These are phyloP conservation scores for Tylopilus subfusipes DNA, from an alignment of 768 basidiomycete species.

Conservation along the genomic window DNA sequence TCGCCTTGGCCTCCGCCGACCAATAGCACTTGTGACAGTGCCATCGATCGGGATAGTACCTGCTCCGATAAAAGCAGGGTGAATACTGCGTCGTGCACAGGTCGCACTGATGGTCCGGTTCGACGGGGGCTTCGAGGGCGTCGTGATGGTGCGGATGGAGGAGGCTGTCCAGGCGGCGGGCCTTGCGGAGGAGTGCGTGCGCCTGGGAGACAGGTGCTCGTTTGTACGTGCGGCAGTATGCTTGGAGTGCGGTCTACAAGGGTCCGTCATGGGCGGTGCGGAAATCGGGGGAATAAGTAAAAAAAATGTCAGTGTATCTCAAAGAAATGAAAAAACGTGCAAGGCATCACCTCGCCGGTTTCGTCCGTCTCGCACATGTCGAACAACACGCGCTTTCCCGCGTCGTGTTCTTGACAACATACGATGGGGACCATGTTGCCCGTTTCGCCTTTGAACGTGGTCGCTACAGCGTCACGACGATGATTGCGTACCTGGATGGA, in stretches of 20 bases:
- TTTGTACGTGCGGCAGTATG: slow-evolving; percentile 84
- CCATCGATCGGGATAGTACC: slow-evolving; percentile 23
- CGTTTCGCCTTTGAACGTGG: slow-evolving; percentile 73
- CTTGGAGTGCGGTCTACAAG: slow-evolving; percentile 80
- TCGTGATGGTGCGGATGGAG: slow-evolving; percentile 48
- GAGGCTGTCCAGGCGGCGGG: slow-evolving; percentile 74
- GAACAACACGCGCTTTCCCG: slow-evolving; percentile 62
- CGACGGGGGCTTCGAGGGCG: slow-evolving; percentile 6
- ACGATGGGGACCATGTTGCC: slow-evolving; percentile 78
- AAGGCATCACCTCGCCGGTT: slow-evolving; percentile 63
- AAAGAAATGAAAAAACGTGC: not conserved
- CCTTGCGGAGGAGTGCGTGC: slow-evolving; percentile 86
- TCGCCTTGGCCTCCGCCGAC: slow-evolving; percentile 7
- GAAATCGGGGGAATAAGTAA: not conserved
- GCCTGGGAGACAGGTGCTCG: slow-evolving; percentile 66
- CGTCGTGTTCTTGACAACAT: slow-evolving; percentile 75
- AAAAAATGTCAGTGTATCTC: slow-evolving; percentile 8
- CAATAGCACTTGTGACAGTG: slow-evolving; percentile 48
- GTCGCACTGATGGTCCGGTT: slow-evolving; percentile 44
- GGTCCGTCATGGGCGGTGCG: not conserved
- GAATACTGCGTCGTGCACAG: slow-evolving; percentile 68
- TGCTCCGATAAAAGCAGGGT: slow-evolving; percentile 64
- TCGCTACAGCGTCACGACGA: slow-evolving; percentile 60
- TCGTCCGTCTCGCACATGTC: slow-evolving; percentile 86
- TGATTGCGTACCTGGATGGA: slow-evolving; percentile 67